Conservation (phyloP, 2,329 filamentous ascomycete genomes). For the Xenoacremonium recifei region DNA sequence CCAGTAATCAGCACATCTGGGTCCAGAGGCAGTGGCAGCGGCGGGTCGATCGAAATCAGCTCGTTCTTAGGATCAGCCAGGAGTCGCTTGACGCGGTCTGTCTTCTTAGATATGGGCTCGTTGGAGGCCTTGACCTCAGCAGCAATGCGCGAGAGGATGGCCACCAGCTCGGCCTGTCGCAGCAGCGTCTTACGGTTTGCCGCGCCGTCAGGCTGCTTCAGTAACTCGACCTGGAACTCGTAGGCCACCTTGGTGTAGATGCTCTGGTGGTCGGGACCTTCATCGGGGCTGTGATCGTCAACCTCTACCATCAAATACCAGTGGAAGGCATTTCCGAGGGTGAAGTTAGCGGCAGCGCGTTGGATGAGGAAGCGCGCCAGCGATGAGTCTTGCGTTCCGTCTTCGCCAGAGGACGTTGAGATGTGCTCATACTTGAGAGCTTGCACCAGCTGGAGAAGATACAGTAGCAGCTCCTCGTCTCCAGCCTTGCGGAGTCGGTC, state of each 20-base stretch:
- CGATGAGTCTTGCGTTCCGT: conserved; percentile 72
- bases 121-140: conserved; percentile 81
- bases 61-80: conserved; percentile 90
- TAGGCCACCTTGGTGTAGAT: conserved; percentile 93
- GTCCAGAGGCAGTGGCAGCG: conserved; percentile 84
- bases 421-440: conserved; percentile 91
- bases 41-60: conserved; percentile 76
- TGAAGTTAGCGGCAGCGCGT: conserved; percentile 82
- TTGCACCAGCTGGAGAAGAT: conserved; percentile 91
- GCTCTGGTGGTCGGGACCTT: conserved; percentile 71
- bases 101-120: conserved; percentile 75
- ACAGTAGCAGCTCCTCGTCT: conserved; percentile 86
- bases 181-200: conserved; percentile 74
- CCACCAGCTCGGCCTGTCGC: conserved; percentile 86
- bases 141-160: conserved; percentile 83
- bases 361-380: conserved; percentile 86
- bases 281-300: conserved; percentile 76
- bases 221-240: conserved; percentile 90
- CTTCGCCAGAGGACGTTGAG: conserved; percentile 52
- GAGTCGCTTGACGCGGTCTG: conserved; percentile 80
- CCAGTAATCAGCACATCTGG: conserved; percentile 78
- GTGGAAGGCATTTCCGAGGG: conserved; percentile 90
- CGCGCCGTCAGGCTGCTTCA: conserved; percentile 66
- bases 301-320: conserved; percentile 99
- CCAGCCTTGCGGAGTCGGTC: conserved; percentile 88